Conservation (phyloP, 2,329 filamentous ascomycete species). For the Rugonectria rugulosa region DNA sequence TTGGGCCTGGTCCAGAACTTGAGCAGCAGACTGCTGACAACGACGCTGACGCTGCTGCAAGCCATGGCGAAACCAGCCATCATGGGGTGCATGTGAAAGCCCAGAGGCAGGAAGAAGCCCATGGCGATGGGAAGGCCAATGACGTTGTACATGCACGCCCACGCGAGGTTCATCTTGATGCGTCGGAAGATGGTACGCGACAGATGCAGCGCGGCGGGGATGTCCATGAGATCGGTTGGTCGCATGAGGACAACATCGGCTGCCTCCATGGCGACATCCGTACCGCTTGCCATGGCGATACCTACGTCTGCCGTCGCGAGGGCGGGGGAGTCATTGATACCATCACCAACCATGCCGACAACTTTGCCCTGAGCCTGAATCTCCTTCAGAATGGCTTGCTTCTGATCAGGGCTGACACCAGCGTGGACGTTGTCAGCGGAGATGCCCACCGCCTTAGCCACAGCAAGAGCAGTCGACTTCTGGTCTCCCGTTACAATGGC, state of each 20-base stretch:
- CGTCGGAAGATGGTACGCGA: constrained; percentile 85
- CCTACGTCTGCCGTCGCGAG: constrained; percentile 92
- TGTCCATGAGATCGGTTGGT: constrained; percentile 87
- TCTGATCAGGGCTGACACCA: constrained; percentile 89
- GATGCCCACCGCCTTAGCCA: constrained; percentile 85
- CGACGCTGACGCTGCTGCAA: constrained; percentile 86
- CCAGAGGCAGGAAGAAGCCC: constrained; percentile 92
- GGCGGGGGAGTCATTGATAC: constrained; percentile 97
- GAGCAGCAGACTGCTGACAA: constrained; percentile 81
- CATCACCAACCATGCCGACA: constrained; percentile 97
- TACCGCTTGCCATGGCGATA: constrained; percentile 90
- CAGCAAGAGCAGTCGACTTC: constrained; percentile 80
- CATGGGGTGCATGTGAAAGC: constrained; percentile 89
- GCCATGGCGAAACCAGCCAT: constrained; percentile 96
- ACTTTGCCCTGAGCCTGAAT: constrained; percentile 78
- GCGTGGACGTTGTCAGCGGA: constrained; percentile 78
- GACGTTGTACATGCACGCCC: constrained; percentile 93
- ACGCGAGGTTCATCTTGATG: constrained; percentile 92
- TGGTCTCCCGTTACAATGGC: constrained; percentile 96
- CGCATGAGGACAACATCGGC: constrained; percentile 97
- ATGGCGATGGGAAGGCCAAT: constrained; percentile 95
- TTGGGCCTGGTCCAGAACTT: constrained; percentile 85
- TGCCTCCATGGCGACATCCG: constrained; percentile 97
- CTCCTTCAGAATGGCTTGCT: constrained; percentile 82
- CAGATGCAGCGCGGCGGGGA: constrained; percentile 86